Evolutionary conservation across 164 flowering plant species (phyloP), one percentile per base, ranked within the genome.

Genomic region (Cinnamomum chago): DNA sequence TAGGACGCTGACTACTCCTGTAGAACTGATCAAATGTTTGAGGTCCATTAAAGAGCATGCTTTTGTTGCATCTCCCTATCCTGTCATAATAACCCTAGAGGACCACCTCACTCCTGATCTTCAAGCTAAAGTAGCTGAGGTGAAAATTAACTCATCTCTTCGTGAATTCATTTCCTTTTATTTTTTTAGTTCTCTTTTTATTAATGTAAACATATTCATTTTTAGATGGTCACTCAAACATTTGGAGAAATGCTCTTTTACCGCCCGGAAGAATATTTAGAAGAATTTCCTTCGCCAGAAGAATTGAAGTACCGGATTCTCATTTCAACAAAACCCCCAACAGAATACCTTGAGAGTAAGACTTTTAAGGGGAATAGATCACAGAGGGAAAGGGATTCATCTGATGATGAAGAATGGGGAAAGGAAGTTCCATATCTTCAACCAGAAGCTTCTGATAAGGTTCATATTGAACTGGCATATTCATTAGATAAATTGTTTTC

Each of bases 271-370:
- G 90, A 85, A 30, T 66, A 71, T 76, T 76, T 92, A 70, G 70
- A 69, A 51, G 88, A 87, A 71, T 86, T 93, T 64, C 98, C 95
- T 40, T 90, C 97, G 0, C 99, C 98, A 2, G 95, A 89, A 73
- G 81, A 82, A 40, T 73, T 95, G 77, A 92, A 87, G 79, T 20
- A 85, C 27, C 83, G 86, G 35, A 79, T 95, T 47, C 76, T 93
- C 35, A 81, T 95, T 55, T 95, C 99, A 28, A 93, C 99, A 2
- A 95, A 95, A 74, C 96, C 96, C 62, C 99, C 99, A 35, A 90
- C 89, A 81, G 97, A 90, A 70, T 89, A 72, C 50, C 73, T 82
- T 52, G 83, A 84, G 62, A 27, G 75, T 24, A 79, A 79, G 67
- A 79, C 30, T 28, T 67, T 67, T 30, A 73, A 79, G 75, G 77